phyloP scores from a whole-genome alignment of 495 filamentous ascomycete species.

The Aspergillus ostianus region DNA sequence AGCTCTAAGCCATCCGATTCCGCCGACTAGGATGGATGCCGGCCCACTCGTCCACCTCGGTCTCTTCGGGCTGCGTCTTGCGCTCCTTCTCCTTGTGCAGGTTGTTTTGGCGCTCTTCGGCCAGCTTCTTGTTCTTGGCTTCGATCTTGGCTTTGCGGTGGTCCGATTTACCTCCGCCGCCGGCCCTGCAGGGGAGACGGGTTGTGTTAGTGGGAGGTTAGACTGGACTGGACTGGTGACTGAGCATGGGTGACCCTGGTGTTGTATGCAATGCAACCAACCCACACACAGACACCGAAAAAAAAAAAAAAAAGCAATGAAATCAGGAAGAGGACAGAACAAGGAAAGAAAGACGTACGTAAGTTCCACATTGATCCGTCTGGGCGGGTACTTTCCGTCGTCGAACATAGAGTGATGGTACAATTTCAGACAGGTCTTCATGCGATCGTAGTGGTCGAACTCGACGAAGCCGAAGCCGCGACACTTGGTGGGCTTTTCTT shows the following conservation, averaged over 20 bases:
- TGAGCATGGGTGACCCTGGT: not conserved
- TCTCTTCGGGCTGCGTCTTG: constrained; percentile 30
- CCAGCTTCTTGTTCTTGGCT: constrained; percentile 82
- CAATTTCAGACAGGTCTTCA: constrained; percentile 88
- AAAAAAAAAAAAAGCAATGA: not conserved
- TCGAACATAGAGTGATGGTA: constrained; percentile 86
- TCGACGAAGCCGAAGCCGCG: constrained; percentile 93
- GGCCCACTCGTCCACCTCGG: constrained; percentile 34
- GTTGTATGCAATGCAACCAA: not conserved
- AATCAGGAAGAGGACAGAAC: not conserved
- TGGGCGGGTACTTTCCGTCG: constrained; percentile 56
- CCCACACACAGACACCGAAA: too few species aligned
- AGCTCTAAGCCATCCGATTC: constrained; percentile 38
- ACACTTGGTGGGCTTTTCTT: constrained; percentile 63
- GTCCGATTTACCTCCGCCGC: constrained; percentile 77
- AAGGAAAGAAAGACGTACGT: constrained; percentile 55
- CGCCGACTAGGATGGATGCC: constrained; percentile 61
- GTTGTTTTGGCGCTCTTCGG: constrained; percentile 71
- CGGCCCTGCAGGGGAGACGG: constrained; percentile 45
- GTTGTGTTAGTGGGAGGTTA: constrained; percentile 13
- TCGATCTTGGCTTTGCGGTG: constrained; percentile 71
- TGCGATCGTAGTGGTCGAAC: constrained; percentile 83
- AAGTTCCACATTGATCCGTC: constrained; percentile 90
- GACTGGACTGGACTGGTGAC: not conserved
- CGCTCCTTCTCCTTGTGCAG: constrained; percentile 48